Conservation (phyloP, 805 yeast species). For the Lipomyces japonicus region DNA sequence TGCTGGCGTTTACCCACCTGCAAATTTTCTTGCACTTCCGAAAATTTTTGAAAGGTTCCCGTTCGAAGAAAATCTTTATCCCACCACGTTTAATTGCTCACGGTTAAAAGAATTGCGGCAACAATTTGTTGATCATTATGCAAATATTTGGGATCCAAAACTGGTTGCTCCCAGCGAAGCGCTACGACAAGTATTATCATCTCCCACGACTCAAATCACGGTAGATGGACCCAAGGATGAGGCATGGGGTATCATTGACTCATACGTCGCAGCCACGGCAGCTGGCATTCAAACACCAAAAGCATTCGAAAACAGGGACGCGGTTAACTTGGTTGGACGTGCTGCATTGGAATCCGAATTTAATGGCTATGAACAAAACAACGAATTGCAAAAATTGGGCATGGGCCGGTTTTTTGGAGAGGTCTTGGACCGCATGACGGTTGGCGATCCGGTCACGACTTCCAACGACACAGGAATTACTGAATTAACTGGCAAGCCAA, state of each 20-base stretch:
- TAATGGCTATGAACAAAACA: slow-evolving; percentile 10
- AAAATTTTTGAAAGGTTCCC: slow-evolving; percentile 23
- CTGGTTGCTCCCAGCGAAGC: slow-evolving; percentile 16
- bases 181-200: slow-evolving; percentile 6
- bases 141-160: slow-evolving; percentile 25
- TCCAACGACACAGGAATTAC: slow-evolving; percentile 13
- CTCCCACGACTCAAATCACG: slow-evolving; percentile 5
- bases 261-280: slow-evolving; percentile 22
- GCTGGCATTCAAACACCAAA: slow-evolving; percentile 15
- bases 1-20: slow-evolving; percentile 26
- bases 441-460: slow-evolving; percentile 12
- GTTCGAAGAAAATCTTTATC: slow-evolving; percentile 28
- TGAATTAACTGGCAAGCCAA: slow-evolving; percentile 4
- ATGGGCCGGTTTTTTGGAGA: slow-evolving; percentile 28
- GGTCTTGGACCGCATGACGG: slow-evolving; percentile 20
- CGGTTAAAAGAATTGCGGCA: slow-evolving; percentile 20
- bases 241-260: slow-evolving; percentile 26
- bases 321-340: slow-evolving; percentile 13
- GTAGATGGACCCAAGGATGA: slow-evolving; percentile 6
- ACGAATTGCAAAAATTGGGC: slow-evolving; percentile 17
- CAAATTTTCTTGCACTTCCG: slow-evolving; percentile 14
- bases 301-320: slow-evolving; percentile 11
- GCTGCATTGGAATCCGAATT: slow-evolving; percentile 24
- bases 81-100: slow-evolving; percentile 18
- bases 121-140: slow-evolving; percentile 22